Evolutionary conservation across 768 basidiomycete species (phyloP).

Genomic region (Termitomyces sp.): DNA sequence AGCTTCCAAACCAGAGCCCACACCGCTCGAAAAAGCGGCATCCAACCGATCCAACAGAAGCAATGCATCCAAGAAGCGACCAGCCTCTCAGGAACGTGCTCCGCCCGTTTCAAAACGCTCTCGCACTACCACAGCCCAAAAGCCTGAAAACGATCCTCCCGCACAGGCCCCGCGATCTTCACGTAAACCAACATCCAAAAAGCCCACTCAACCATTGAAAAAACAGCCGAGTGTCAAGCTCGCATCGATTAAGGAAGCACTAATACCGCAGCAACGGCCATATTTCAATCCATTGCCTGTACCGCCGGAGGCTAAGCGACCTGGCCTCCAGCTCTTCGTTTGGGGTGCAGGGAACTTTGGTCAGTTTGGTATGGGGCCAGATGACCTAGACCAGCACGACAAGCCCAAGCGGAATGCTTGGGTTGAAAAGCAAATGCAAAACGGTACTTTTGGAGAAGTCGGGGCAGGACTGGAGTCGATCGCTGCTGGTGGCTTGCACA

Average conservation of each 20-base stretch:
- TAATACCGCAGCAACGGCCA: constrained; percentile 39
- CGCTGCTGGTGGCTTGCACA: constrained; percentile 85
- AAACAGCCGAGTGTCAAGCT: constrained; percentile 13
- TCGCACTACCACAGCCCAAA: constrained; percentile 30
- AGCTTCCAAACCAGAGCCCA: constrained; percentile 30
- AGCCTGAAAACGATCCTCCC: constrained; percentile 37
- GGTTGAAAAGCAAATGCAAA: constrained; percentile 70
- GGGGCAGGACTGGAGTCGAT: constrained; percentile 80
- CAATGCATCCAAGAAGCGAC: constrained; percentile 41
- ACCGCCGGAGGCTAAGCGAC: constrained; percentile 50
- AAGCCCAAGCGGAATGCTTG: constrained; percentile 75
- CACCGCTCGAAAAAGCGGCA: constrained; percentile 22
- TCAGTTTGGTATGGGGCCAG: constrained; percentile 88
- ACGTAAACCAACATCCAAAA: constrained; percentile 20
- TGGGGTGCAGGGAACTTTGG: constrained; percentile 96
- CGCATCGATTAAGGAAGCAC: constrained; percentile 24
- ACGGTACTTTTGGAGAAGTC: constrained; percentile 64
- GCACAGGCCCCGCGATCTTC: constrained; percentile 22
- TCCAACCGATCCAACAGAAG: constrained; percentile 24
- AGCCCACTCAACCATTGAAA: constrained; percentile 13
- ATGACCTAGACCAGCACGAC: constrained; percentile 61
- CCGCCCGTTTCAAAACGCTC: constrained; percentile 48
- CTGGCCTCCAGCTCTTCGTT: constrained; percentile 69
- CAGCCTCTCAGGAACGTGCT: constrained; percentile 40
- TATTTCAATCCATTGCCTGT: constrained; percentile 65